These are phyloP conservation scores for Cicer bijugum DNA, from an alignment of 306 rosid genomes.

Conservation along the genomic window DNA sequence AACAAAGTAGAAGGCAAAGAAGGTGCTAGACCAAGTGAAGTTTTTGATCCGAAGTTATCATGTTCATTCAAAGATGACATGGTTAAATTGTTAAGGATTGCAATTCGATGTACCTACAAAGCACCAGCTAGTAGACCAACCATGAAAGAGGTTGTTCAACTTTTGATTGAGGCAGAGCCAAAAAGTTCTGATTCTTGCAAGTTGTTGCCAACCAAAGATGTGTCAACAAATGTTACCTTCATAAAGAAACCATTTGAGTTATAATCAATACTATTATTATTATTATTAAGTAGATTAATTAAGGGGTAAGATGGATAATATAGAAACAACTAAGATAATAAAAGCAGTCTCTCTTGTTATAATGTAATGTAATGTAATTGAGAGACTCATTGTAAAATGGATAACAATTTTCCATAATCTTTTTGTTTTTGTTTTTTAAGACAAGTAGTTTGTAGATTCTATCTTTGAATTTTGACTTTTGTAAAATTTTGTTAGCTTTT, in stretches of 20 bases:
- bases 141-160: slow-evolving; percentile 91
- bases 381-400: slow-evolving; percentile 46
- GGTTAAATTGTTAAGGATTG: slow-evolving; percentile 72
- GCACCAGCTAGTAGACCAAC: slow-evolving; percentile 80
- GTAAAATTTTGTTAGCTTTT: slow-evolving; percentile 31
- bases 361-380: slow-evolving; percentile 19
- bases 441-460: slow-evolving; percentile 57
- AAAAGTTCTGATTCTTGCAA: slow-evolving; percentile 56
- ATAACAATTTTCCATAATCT: slow-evolving; percentile 42
- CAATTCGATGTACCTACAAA: slow-evolving; percentile 88
- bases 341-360: slow-evolving; percentile 40
- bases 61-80: slow-evolving; percentile 68
- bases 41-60: slow-evolving; percentile 65
- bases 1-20: slow-evolving; percentile 84
- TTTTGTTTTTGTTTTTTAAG: slow-evolving; percentile 38
- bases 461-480: slow-evolving; percentile 48
- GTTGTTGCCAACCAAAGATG: slow-evolving; percentile 63
- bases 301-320: slow-evolving; percentile 40
- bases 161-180: slow-evolving; percentile 75
- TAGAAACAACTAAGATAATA: slow-evolving; percentile 19
- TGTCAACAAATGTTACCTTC: slow-evolving; percentile 53
- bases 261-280: slow-evolving; percentile 39
- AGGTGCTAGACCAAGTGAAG: slow-evolving; percentile 74
- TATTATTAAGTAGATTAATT: slow-evolving; percentile 30
- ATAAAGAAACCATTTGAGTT: slow-evolving; percentile 53